Evolutionary conservation across 345 rosid species (phyloP).

Genomic region (Kernera saxatilis): DNA sequence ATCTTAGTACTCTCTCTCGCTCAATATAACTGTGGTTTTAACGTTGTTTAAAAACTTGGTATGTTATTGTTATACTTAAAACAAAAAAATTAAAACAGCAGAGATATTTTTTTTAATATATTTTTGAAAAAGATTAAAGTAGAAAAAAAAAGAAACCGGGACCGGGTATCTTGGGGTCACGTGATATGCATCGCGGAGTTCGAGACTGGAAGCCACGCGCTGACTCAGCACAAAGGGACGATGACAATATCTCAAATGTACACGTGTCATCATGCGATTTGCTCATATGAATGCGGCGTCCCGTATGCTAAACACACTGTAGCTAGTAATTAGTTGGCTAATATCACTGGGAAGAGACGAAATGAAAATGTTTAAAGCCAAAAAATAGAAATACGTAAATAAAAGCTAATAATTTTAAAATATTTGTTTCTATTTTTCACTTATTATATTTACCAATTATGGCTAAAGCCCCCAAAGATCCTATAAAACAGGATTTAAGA

Average conservation of each 20-base stretch:
- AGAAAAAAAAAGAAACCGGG: not conserved
- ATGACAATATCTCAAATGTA: not conserved
- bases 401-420: not conserved
- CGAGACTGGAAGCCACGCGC: conserved; percentile 28
- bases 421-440: not conserved
- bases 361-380: not conserved
- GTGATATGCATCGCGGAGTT: conserved; percentile 37
- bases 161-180: conserved; percentile 76
- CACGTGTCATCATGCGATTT: conserved; percentile 33
- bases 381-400: not conserved
- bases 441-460: not conserved
- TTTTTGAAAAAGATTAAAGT: not conserved
- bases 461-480: conserved; percentile 13
- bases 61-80: not conserved
- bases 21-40: not conserved
- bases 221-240: conserved; percentile 33
- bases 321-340: not conserved
- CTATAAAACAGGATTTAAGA: conserved; percentile 20
- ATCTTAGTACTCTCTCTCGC: not conserved
- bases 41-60: not conserved
- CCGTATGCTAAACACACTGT: not conserved
- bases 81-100: not conserved
- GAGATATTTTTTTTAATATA: not conserved
- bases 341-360: not conserved
- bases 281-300: conserved; percentile 36